These are phyloP conservation scores for Phytophthora pseudosyringae DNA, from an alignment of 352 stramenopile species.

Conservation along the genomic window DNA sequence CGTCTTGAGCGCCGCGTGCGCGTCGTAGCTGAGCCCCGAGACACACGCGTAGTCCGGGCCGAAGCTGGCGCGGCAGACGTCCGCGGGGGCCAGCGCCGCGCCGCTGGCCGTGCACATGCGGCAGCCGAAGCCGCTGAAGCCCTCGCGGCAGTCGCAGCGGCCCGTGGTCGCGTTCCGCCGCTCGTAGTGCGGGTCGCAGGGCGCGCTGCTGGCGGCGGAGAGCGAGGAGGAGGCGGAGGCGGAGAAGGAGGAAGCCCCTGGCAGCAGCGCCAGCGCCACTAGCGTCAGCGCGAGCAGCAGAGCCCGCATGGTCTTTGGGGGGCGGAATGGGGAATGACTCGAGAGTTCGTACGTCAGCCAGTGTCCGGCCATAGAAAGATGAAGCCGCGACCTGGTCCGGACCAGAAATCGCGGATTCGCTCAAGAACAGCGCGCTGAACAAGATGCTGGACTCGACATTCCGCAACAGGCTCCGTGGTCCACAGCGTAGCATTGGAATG, in stretches of 20 bases:
- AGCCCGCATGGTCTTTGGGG: conserved; percentile 3
- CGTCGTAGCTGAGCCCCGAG: conserved; percentile 57
- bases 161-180: conserved; percentile 55
- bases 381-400: no score
- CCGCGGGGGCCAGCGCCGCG: conserved; percentile 1
- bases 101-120: conserved; percentile 55
- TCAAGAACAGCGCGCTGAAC: no score
- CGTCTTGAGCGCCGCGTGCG: conserved; percentile 58
- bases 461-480: no score
- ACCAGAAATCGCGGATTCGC: no score
- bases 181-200: conserved; percentile 70
- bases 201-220: background rate
- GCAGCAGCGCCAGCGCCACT: background rate
- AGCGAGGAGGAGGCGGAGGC: conserved; percentile 14
- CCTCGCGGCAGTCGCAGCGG: conserved; percentile 59
- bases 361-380: background rate
- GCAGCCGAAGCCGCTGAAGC: conserved; percentile 71
- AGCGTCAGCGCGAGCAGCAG: background rate
- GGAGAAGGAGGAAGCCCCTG: background rate
- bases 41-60: conserved; percentile 49
- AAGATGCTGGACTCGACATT: no score
- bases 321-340: conserved; percentile 2
- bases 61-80: conserved; percentile 48
- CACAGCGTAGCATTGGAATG: no score
- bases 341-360: background rate